These are phyloP conservation scores for Amphichorda felina DNA, from an alignment of 2,329 filamentous ascomycete species.

Conservation along the genomic window DNA sequence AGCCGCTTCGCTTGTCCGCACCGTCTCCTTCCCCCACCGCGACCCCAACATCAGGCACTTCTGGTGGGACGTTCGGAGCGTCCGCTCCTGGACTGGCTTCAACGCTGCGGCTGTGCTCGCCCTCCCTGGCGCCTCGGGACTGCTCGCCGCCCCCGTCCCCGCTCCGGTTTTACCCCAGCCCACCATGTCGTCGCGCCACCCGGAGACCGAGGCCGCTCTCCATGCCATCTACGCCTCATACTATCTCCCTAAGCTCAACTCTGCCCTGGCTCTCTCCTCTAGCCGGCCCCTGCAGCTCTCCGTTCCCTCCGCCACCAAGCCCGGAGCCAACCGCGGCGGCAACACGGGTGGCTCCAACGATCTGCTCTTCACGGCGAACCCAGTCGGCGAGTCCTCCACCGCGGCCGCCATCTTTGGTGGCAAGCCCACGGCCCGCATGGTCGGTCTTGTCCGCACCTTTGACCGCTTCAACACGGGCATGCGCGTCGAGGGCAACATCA, in stretches of 20 bases:
- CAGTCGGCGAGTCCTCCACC: conserved; percentile 41
- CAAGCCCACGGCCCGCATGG: conserved; percentile 45
- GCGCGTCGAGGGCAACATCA: conserved; percentile 73
- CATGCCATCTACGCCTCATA: conserved; percentile 64
- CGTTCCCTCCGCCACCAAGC: conserved; percentile 23
- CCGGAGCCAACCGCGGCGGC: conserved; percentile 15
- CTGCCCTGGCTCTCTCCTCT: conserved; percentile 66
- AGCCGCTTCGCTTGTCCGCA: conserved; percentile 69
- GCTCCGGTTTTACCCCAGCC: conserved; percentile 49
- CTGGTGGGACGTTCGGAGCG: conserved; percentile 91
- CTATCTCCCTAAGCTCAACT: conserved; percentile 80
- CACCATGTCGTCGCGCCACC: conserved; percentile 46
- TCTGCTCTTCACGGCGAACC: conserved; percentile 54
- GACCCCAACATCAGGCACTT: conserved; percentile 69
- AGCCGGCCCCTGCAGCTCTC: conserved; percentile 37
- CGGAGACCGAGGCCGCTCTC: conserved; percentile 68
- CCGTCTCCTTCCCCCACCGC: conserved; percentile 56
- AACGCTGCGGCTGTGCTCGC: conserved; percentile 57
- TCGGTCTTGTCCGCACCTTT: conserved; percentile 83
- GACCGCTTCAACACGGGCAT: conserved; percentile 94
- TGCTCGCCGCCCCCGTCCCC: conserved; percentile 61
- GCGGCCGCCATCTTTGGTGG: conserved; percentile 39
- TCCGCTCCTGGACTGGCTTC: conserved; percentile 76
- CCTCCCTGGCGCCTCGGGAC: conserved; percentile 58
- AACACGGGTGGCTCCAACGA: conserved; percentile 34